Evolutionary conservation across 2,329 filamentous ascomycete genomes (phyloP).

Genomic region (Monosporascus sp.): DNA sequence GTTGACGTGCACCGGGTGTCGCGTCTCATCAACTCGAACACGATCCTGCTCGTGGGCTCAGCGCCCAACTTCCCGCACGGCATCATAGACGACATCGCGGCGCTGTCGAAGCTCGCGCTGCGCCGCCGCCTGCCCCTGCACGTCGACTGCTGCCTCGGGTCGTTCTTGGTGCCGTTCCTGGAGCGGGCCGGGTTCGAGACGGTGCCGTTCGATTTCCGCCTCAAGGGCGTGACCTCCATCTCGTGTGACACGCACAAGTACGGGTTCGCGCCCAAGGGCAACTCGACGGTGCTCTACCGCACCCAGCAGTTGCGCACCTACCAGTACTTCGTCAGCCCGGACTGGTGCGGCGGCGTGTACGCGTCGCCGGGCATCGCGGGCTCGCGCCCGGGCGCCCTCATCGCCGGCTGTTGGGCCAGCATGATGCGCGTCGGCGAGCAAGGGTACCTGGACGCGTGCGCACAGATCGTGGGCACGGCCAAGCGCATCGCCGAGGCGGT

Average conservation of each 20-base stretch:
- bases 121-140: constrained; percentile 81
- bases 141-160: constrained; percentile 96
- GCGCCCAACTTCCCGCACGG: constrained; percentile 98
- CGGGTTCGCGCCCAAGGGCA: constrained; percentile 96
- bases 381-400: constrained; percentile 85
- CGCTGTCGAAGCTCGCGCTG: constrained; percentile 75
- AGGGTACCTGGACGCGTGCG: constrained; percentile 83
- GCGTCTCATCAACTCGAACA: constrained; percentile 90
- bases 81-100: constrained; percentile 90
- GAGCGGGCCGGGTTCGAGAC: constrained; percentile 89
- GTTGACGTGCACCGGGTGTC: constrained; percentile 74
- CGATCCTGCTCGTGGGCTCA: constrained; percentile 85
- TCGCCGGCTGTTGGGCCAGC: constrained; percentile 92
- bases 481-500: constrained; percentile 78
- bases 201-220: constrained; percentile 85
- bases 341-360: constrained; percentile 96
- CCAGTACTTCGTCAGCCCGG: constrained; percentile 93
- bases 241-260: constrained; percentile 98
- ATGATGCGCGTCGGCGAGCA: constrained; percentile 82
- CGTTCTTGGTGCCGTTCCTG: constrained; percentile 89
- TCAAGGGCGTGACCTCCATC: constrained; percentile 92
- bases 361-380: constrained; percentile 89
- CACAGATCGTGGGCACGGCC: constrained; percentile 79
- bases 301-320: constrained; percentile 71
- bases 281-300: constrained; percentile 89